phyloP scores from a whole-genome alignment of 495 filamentous ascomycete genomes.

The Talaromyces proteolyticus region DNA sequence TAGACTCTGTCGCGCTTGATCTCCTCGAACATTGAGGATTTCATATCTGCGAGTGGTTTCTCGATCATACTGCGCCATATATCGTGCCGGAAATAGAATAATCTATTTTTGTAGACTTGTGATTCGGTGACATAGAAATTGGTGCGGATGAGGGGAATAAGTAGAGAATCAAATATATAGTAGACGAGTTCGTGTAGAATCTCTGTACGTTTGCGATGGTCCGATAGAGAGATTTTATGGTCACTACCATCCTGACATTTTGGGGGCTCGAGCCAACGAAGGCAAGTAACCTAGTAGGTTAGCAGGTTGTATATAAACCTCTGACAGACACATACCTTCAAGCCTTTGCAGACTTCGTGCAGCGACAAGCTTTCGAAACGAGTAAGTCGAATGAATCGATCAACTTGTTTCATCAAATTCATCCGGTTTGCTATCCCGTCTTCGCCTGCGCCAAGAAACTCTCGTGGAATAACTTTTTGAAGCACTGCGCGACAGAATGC shows the following conservation, averaged over 20 bases:
- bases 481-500: constrained; percentile 83
- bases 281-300: constrained; percentile 46
- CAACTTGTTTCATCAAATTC: constrained; percentile 57
- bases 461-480: constrained; percentile 64
- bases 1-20: constrained; percentile 53
- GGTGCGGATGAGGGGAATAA: constrained; percentile 79
- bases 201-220: constrained; percentile 70
- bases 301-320: background rate
- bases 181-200: constrained; percentile 82
- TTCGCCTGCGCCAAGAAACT: constrained; percentile 63
- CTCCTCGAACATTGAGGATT: constrained; percentile 73
- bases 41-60: constrained; percentile 63
- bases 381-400: constrained; percentile 70
- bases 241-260: constrained; percentile 13
- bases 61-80: constrained; percentile 75
- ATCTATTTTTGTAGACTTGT: constrained; percentile 65
- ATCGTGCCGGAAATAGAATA: constrained; percentile 96
- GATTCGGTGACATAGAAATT: constrained; percentile 97
- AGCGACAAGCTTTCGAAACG: constrained; percentile 77
- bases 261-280: constrained; percentile 68
- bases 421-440: constrained; percentile 51
- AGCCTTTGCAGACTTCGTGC: constrained; percentile 66
- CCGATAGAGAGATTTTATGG: constrained; percentile 61
- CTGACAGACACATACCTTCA: constrained; percentile 53
- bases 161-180: constrained; percentile 84